Evolutionary conservation across 148 eudicot species (phyloP).

Genomic region (Nyssa sinensis): DNA sequence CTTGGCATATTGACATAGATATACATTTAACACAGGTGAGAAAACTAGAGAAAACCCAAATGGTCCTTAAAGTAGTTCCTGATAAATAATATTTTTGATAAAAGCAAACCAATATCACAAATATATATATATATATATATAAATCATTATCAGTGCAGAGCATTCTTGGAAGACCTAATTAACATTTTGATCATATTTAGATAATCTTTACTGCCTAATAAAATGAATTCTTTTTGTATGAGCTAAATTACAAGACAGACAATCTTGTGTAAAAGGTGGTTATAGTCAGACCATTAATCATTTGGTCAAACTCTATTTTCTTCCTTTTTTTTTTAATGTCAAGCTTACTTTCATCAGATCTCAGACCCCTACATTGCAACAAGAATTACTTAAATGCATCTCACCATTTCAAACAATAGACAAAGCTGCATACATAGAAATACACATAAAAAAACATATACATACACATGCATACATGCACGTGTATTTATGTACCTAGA

Average conservation of each 20-base stretch:
- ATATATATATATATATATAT: neutral
- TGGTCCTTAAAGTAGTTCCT: neutral
- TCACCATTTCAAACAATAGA: neutral
- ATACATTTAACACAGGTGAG: neutral
- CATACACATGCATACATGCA: neutral
- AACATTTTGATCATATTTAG: neutral
- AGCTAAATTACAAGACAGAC: neutral
- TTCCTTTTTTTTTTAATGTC: no score
- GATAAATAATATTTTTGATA: neutral
- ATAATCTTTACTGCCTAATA: neutral
- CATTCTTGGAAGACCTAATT: conserved; percentile 5
- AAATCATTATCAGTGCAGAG: neutral
- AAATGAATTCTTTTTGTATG: neutral
- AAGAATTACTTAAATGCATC: no score
- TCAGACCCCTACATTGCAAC: neutral
- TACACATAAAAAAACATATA: neutral
- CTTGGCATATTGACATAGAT: neutral
- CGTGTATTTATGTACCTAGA: no score
- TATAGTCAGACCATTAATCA: neutral
- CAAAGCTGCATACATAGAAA: neutral
- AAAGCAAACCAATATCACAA: neutral
- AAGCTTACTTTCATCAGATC: neutral
- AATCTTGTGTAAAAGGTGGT: neutral
- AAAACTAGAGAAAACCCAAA: neutral
- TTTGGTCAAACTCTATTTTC: no score